These are phyloP conservation scores for Xylaria sp. DNA, from an alignment of 2,329 filamentous ascomycete genomes.

Conservation along the genomic window DNA sequence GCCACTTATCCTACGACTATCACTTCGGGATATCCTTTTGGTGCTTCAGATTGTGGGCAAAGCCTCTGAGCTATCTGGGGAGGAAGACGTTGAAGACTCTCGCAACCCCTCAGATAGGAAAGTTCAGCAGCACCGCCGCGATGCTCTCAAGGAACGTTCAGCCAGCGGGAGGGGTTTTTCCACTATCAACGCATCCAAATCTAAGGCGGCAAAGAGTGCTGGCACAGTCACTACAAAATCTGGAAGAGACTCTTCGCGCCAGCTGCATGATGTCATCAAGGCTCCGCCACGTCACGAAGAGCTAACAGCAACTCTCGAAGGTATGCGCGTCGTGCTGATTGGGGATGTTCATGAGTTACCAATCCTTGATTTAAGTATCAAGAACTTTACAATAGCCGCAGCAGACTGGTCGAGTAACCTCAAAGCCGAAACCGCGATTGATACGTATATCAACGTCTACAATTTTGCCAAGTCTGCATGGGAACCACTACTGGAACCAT, in stretches of 20 bases:
- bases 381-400: slow-evolving; percentile 84
- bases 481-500: slow-evolving; percentile 96
- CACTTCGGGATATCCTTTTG: slow-evolving; percentile 91
- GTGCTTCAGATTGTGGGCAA: slow-evolving; percentile 92
- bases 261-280: slow-evolving; percentile 49
- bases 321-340: slow-evolving; percentile 91
- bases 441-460: slow-evolving; percentile 96
- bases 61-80: slow-evolving; percentile 85
- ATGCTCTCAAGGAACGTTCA: slow-evolving; percentile 64
- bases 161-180: slow-evolving; percentile 67
- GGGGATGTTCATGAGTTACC: slow-evolving; percentile 96
- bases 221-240: slow-evolving; percentile 46
- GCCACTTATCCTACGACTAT: slow-evolving; percentile 88
- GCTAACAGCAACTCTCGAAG: slow-evolving; percentile 85
- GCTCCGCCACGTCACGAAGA: slow-evolving; percentile 69
- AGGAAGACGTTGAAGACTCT: slow-evolving; percentile 60
- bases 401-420: slow-evolving; percentile 91
- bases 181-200: slow-evolving; percentile 56
- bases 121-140: slow-evolving; percentile 61
- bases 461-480: slow-evolving; percentile 99
- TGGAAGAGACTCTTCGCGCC: slow-evolving; percentile 43
- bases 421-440: slow-evolving; percentile 87
- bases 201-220: slow-evolving; percentile 52
- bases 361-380: slow-evolving; percentile 91
- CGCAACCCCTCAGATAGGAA: slow-evolving; percentile 62